A percentile compares a stretch with the other conserved stretches of the same genome.
phyloP scores from a whole-genome alignment of 2,329 filamentous ascomycete genomes.

The Colletotrichum incanum region DNA sequence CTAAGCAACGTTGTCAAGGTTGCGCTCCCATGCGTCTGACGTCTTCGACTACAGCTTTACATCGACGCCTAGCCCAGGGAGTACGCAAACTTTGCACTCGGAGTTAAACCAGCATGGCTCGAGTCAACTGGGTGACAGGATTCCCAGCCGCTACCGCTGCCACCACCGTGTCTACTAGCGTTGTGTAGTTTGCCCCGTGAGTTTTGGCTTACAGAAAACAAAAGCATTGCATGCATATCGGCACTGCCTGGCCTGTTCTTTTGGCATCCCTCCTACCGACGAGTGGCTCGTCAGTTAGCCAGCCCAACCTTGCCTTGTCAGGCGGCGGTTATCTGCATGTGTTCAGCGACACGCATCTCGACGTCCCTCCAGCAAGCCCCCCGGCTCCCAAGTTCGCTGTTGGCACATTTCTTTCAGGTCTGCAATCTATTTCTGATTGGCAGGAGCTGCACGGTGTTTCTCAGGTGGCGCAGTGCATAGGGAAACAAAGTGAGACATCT shows the following conservation, averaged over 20 bases:
- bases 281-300: background rate
- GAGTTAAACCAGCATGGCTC: constrained; percentile 15
- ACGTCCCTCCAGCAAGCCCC: constrained; percentile 1
- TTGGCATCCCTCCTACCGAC: background rate
- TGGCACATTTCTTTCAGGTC: constrained; percentile 25
- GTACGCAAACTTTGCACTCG: background rate
- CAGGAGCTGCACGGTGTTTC: constrained; percentile 8
- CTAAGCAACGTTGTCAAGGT: constrained; percentile 17
- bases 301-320: constrained; percentile 24
- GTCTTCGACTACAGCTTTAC: constrained; percentile 8
- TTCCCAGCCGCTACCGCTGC: background rate
- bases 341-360: constrained; percentile 3
- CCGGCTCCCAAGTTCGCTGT: constrained; percentile 9
- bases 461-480: constrained; percentile 28
- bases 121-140: background rate
- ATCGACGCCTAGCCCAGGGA: background rate
- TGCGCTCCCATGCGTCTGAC: constrained; percentile 16
- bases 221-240: background rate
- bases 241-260: constrained; percentile 2
- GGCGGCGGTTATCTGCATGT: constrained; percentile 30
- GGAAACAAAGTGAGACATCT: constrained; percentile 23
- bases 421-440: constrained; percentile 14
- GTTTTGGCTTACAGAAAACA: constrained; percentile 11
- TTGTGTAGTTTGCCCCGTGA: background rate
- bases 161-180: background rate